A percentile compares a stretch with the other conserved stretches of the same genome.
Evolutionary conservation across 2,329 filamentous ascomycete species (phyloP).

Genomic region (Ramichloridium luteum): DNA sequence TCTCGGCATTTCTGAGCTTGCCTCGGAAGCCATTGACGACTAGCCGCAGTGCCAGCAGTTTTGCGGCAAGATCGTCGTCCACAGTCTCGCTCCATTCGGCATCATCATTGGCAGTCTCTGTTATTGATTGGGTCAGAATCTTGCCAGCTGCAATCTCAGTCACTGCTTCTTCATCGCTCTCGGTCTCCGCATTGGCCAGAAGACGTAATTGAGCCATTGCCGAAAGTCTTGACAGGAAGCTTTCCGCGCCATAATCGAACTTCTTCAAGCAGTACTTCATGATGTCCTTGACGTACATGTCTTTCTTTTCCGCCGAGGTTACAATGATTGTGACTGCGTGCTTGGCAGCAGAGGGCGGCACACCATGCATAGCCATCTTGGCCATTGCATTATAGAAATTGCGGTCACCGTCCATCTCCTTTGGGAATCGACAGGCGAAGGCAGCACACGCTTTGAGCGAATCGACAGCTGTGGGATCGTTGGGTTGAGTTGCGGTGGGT

Average conservation of each 20-base stretch:
- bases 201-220: constrained; percentile 65
- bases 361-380: constrained; percentile 71
- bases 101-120: constrained; percentile 36
- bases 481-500: constrained; percentile 54
- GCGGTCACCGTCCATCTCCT: constrained; percentile 68
- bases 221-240: constrained; percentile 63
- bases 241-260: constrained; percentile 58
- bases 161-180: constrained; percentile 59
- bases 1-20: constrained; percentile 22
- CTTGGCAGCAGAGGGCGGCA: constrained; percentile 73
- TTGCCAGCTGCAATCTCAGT: constrained; percentile 47
- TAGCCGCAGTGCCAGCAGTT: constrained; percentile 71
- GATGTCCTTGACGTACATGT: constrained; percentile 76
- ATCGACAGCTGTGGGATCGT: constrained; percentile 67
- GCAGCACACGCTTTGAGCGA: constrained; percentile 88
- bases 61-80: constrained; percentile 72
- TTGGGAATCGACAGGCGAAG: constrained; percentile 75
- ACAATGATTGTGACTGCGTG: constrained; percentile 87
- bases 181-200: constrained; percentile 58
- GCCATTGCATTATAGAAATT: constrained; percentile 72
- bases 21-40: constrained; percentile 75
- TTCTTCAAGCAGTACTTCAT: constrained; percentile 62
- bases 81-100: constrained; percentile 41
- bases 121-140: neutral
- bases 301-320: constrained; percentile 62